These are phyloP conservation scores for Hypoxylon sp. DNA, from an alignment of 2,329 filamentous ascomycete genomes.

Conservation along the genomic window DNA sequence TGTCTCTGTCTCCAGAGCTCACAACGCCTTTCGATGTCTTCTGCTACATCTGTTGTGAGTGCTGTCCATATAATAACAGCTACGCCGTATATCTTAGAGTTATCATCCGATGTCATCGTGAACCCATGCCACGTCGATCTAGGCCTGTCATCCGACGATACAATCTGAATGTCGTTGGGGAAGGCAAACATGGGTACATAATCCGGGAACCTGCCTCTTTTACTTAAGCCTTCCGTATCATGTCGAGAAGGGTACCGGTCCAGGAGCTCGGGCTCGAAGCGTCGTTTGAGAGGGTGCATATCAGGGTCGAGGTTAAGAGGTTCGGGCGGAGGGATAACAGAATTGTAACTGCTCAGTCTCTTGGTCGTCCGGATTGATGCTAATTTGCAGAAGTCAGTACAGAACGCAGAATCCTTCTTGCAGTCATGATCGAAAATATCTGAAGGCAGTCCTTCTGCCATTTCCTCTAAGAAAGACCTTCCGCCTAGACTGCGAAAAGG, in stretches of 20 bases:
- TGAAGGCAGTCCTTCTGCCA: conserved; percentile 46
- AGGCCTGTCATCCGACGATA: conserved; percentile 93
- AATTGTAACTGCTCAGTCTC: conserved; percentile 96
- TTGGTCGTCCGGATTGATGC: conserved; percentile 82
- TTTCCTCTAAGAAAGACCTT: conserved; percentile 37
- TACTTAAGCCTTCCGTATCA: conserved; percentile 83
- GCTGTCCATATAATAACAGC: conserved; percentile 95
- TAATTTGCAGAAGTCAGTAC: conserved; percentile 56
- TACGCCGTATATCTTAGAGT: conserved; percentile 91
- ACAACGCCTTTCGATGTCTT: conserved; percentile 85
- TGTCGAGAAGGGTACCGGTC: conserved; percentile 92
- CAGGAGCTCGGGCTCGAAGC: conserved; percentile 95
- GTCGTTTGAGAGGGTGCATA: conserved; percentile 94
- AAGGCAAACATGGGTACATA: conserved; percentile 99
- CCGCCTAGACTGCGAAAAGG: conserved; percentile 43
- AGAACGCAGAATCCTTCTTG: conserved; percentile 45
- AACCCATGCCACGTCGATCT: conserved; percentile 99
- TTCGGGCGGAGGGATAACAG: conserved; percentile 93
- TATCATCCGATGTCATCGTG: conserved; percentile 95
- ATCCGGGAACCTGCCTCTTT: conserved; percentile 90
- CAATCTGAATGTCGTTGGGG: conserved; percentile 96
- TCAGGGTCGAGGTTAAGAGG: conserved; percentile 89
- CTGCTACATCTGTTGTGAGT: conserved; percentile 83
- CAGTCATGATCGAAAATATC: conserved; percentile 46
- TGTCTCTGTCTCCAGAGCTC: conserved; percentile 88